These are phyloP conservation scores for Uromyces viciae-fabae DNA, from an alignment of 1,284 basidiomycete genomes.

Conservation along the genomic window DNA sequence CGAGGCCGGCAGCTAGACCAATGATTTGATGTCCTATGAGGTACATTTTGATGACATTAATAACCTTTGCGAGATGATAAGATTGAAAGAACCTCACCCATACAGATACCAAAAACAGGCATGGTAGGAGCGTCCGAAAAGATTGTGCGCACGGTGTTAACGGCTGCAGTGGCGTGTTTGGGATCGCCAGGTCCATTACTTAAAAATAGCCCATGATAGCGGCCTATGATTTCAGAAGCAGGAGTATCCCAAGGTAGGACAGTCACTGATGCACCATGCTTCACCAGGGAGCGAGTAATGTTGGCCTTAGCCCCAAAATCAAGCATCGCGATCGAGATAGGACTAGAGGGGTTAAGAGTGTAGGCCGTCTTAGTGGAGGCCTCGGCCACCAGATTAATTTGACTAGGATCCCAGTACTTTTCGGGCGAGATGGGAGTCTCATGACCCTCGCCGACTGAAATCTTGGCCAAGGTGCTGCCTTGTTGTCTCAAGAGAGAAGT, in stretches of 20 bases:
- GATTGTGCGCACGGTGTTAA: constrained; percentile 72
- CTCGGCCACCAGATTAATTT: constrained; percentile 87
- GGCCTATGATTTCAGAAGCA: constrained; percentile 83
- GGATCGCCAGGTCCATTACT: constrained; percentile 97
- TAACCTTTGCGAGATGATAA: background rate
- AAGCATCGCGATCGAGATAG: constrained; percentile 86
- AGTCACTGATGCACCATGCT: constrained; percentile 83
- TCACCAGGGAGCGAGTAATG: constrained; percentile 85
- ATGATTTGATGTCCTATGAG: constrained; percentile 71
- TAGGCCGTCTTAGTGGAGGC: constrained; percentile 83
- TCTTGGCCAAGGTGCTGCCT: constrained; percentile 88
- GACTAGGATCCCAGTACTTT: constrained; percentile 82
- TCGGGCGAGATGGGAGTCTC: constrained; percentile 63
- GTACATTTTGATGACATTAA: background rate
- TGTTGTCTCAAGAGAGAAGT: constrained; percentile 90
- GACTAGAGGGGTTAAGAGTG: constrained; percentile 78
- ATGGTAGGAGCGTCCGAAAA: constrained; percentile 76
- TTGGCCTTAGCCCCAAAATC: constrained; percentile 98
- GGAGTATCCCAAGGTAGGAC: constrained; percentile 97
- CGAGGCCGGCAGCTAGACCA: constrained; percentile 91
- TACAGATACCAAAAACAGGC: constrained; percentile 96
- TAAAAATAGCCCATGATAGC: constrained; percentile 91
- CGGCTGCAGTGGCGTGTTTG: constrained; percentile 79
- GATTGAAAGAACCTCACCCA: constrained; percentile 62
- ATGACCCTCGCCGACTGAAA: constrained; percentile 76